These are phyloP conservation scores for Pythium pyrilobum DNA, from an alignment of 352 stramenopile species.

Conservation along the genomic window DNA sequence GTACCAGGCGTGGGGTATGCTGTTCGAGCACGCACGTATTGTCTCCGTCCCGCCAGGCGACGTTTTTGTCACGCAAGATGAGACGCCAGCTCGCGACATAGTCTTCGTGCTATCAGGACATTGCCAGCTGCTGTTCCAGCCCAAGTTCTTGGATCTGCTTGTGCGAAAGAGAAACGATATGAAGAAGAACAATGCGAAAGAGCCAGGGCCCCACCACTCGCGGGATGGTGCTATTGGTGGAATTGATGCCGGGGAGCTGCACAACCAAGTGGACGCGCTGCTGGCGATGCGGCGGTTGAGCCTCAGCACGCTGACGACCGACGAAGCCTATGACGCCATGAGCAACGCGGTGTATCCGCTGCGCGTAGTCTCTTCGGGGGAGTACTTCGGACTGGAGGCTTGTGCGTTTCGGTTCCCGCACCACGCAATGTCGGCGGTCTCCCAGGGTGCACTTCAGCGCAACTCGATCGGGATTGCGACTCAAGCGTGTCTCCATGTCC, in stretches of 20 bases:
- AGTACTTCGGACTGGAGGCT: slow-evolving; percentile 44
- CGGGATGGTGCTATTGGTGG: background rate
- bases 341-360: slow-evolving; percentile 14
- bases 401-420: slow-evolving; percentile 36
- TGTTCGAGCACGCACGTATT: slow-evolving; percentile 18
- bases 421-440: slow-evolving; percentile 29
- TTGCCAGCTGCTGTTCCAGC: slow-evolving; percentile 25
- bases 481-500: slow-evolving; percentile 25
- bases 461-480: slow-evolving; percentile 43
- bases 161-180: slow-evolving; percentile 17
- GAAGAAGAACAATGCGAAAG: slow-evolving; percentile 4
- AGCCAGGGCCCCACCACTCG: background rate
- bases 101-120: slow-evolving; percentile 29
- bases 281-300: slow-evolving; percentile 11
- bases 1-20: background rate
- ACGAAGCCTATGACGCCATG: background rate
- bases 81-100: slow-evolving; percentile 19
- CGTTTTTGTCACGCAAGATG: slow-evolving; percentile 23
- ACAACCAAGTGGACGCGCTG: background rate
- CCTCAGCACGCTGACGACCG: slow-evolving; percentile 1
- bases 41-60: slow-evolving; percentile 12
- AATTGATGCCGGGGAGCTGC: background rate
- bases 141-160: slow-evolving; percentile 25
- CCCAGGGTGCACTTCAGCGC: slow-evolving; percentile 35
- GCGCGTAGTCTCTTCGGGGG: slow-evolving; percentile 28